Evolutionary conservation across 2,329 filamentous ascomycete species (phyloP).

Genomic region (Cryphonectria carpinicola): DNA sequence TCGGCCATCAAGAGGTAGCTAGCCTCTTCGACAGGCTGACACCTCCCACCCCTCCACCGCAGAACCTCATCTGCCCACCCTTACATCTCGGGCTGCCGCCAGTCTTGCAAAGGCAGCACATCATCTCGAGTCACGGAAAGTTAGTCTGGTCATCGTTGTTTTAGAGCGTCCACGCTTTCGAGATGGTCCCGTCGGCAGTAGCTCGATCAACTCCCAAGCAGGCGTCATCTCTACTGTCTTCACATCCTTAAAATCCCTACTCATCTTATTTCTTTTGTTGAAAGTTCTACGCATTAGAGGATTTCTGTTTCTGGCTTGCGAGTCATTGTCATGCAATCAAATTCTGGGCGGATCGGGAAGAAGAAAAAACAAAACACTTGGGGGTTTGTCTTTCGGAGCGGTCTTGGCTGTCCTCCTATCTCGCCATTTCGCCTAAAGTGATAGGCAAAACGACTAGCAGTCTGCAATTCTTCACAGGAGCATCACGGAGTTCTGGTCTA

Average conservation of each 20-base stretch:
- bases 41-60: no score
- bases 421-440: neutral
- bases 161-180: neutral
- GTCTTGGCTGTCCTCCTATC: neutral
- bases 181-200: neutral
- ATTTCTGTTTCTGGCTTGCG: neutral
- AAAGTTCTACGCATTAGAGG: neutral
- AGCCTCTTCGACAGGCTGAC: constrained; percentile 23
- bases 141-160: neutral
- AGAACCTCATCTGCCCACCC: no score
- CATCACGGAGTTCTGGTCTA: constrained; percentile 7
- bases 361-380: neutral
- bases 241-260: neutral
- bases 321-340: neutral
- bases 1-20: constrained; percentile 68
- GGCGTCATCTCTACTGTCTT: neutral
- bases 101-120: neutral
- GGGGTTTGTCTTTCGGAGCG: neutral
- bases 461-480: constrained; percentile 11
- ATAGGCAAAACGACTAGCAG: neutral
- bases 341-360: neutral
- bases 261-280: constrained; percentile 14
- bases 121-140: neutral
- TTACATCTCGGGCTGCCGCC: neutral
- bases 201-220: neutral